phyloP scores from a whole-genome alignment of 2,329 filamentous ascomycete genomes.

The Pyricularia sp. region DNA sequence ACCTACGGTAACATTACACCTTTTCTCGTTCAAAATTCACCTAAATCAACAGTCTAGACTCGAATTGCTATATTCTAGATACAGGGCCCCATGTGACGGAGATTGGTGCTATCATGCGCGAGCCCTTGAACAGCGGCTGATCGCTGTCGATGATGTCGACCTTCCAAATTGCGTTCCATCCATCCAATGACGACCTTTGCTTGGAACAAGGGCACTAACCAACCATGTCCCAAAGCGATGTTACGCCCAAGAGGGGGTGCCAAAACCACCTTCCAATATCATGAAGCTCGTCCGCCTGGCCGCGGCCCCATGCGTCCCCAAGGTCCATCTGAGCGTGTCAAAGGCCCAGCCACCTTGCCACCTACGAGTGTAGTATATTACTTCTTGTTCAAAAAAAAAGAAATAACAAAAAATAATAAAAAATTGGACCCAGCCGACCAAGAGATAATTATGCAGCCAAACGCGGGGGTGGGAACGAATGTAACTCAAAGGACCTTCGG shows the following conservation, averaged over 20 bases:
- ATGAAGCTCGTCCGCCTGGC: not conserved
- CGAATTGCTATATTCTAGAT: not conserved
- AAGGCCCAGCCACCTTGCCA: not conserved
- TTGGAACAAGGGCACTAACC: not conserved
- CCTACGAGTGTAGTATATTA: not conserved
- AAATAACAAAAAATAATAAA: too few species aligned
- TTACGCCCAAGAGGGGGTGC: not conserved
- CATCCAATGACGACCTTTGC: not conserved
- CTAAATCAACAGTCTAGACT: not conserved
- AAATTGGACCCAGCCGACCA: not conserved
- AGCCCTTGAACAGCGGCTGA: not conserved
- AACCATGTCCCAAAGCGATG: slow-evolving; percentile 2
- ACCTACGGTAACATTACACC: not conserved
- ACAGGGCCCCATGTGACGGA: slow-evolving; percentile 4
- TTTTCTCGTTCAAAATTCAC: not conserved
- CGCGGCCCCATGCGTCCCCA: not conserved
- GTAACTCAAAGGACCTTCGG: not conserved
- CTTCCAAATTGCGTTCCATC: not conserved
- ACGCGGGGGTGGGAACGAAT: not conserved
- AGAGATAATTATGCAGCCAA: not conserved
- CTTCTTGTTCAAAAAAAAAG: not conserved
- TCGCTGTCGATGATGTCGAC: not conserved
- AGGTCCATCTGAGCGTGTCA: not conserved
- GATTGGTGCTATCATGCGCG: not conserved
- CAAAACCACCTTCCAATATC: slow-evolving; percentile 1